Evolutionary conservation across 176 grass and related monocot genomes (phyloP).

Genomic region (Hordeum marinum): DNA sequence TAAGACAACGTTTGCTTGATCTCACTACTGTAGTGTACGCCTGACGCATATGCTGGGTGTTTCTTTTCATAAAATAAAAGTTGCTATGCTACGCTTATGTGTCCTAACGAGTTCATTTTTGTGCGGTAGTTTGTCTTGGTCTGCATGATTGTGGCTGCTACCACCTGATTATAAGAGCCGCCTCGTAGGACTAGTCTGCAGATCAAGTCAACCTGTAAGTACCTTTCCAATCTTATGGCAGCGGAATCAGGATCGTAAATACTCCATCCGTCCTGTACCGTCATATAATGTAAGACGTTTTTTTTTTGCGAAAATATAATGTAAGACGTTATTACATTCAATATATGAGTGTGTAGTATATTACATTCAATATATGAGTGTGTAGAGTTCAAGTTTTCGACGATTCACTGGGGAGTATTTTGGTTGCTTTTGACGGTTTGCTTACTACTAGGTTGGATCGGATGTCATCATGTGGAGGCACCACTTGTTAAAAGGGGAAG

Average conservation of each 20-base stretch:
- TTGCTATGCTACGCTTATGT: not conserved
- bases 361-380: too few relatives aligned
- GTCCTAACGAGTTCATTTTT: not conserved
- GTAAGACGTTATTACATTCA: too few relatives aligned
- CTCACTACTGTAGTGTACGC: not conserved
- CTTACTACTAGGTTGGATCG: not conserved
- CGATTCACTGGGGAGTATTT: too few relatives aligned
- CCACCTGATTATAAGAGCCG: not conserved
- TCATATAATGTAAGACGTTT: too few relatives aligned
- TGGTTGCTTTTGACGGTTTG: not conserved
- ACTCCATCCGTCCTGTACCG: too few relatives aligned
- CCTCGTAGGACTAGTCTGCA: not conserved
- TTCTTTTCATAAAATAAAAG: not conserved
- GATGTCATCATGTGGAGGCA: not conserved
- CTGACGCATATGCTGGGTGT: not conserved
- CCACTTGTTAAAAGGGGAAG: not conserved
- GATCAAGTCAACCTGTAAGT: not conserved
- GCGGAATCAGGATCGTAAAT: too few relatives aligned
- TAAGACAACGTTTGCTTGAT: not conserved
- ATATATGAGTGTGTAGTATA: too few relatives aligned
- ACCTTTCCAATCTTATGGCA: not conserved
- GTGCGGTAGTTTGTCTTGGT: not conserved
- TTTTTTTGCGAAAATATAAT: too few relatives aligned
- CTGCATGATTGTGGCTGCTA: not conserved
- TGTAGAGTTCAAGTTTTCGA: too few relatives aligned